Base-by-base conservation (phyloP, 495 filamentous ascomycete species). In the Daldinia caldariorum region DNA sequence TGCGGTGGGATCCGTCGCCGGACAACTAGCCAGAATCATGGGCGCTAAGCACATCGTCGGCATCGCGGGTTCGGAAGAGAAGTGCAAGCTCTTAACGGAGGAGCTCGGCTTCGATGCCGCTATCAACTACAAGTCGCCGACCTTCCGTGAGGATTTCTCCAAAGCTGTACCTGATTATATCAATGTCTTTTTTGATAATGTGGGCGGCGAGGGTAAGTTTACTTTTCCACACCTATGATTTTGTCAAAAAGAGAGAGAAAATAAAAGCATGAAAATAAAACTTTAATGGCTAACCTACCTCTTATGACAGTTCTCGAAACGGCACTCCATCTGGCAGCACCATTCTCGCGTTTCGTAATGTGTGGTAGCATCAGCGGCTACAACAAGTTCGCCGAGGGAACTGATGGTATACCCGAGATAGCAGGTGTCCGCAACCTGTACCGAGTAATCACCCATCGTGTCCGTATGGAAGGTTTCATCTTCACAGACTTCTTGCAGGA, bases 181-280 rank as follows among this genome's bases (percentile, higher is more conserved):
- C 14, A 87, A 92, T 63, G 83, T 92, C 20, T 91, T 86, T 72
- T 91, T 86, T 75, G 90, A 91, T 70, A 91, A 91, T 71, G 89
- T 75, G 13, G 74, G 71, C 22, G 74, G 72, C 47, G 75, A 77
- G 56, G 75, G 78, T 78, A 37, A 71, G 78, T 58, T 20, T 29
- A 13, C 32, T 55, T 13, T 34, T 54, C 29, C n/a, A n/a, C n/a
- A n/a, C n/a, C n/a, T n/a, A n/a, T n/a, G n/a, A n/a, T n/a, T n/a
- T n/a, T n/a, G n/a, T n/a, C n/a, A n/a, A n/a, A n/a, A n/a, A n/a
- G n/a, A n/a, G n/a, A n/a, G n/a, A n/a, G n/a, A n/a, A n/a, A n/a
- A n/a, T n/a, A n/a, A n/a, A n/a, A n/a, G n/a, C n/a, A n/a, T n/a
- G n/a, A n/a, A n/a, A n/a, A n/a, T n/a, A n/a, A n/a, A n/a, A n/a